phyloP scores from a whole-genome alignment of 1,284 basidiomycete genomes.

The Trichosporon ovoides region DNA sequence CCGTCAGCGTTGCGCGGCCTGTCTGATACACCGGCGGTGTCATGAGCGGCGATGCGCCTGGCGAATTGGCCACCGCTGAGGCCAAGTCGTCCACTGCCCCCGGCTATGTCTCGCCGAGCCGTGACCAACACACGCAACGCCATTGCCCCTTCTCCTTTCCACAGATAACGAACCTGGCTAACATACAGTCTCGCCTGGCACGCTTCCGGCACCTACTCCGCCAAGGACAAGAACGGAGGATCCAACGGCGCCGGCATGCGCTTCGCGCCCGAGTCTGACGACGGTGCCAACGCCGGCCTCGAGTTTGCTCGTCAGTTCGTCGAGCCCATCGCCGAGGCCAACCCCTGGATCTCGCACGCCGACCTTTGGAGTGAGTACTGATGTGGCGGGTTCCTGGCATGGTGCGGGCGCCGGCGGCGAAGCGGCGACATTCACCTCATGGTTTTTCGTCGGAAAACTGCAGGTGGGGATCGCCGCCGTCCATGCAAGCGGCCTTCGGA shows the following conservation, averaged over 20 bases:
- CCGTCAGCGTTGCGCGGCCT: too few species aligned
- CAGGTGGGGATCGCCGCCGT: not conserved
- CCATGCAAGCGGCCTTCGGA: not conserved
- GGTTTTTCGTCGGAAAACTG: not conserved
- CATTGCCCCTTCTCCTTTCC: not conserved
- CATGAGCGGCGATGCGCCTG: too few species aligned
- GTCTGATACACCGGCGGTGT: too few species aligned
- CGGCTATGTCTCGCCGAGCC: too few species aligned
- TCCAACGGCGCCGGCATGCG: slow-evolving; percentile 50
- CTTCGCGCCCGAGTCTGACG: slow-evolving; percentile 49
- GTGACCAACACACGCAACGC: too few species aligned
- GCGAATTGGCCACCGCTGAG: too few species aligned
- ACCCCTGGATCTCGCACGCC: slow-evolving; percentile 54
- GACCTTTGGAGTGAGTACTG: slow-evolving; percentile 49
- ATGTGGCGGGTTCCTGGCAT: slow-evolving; percentile 18
- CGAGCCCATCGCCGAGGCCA: slow-evolving; percentile 52
- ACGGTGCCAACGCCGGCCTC: slow-evolving; percentile 51
- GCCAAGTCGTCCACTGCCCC: too few species aligned
- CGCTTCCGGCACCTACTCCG: slow-evolving; percentile 50
- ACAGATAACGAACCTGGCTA: not conserved
- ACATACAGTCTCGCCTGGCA: slow-evolving; percentile 54
- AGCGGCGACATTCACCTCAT: not conserved
- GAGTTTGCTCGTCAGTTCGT: slow-evolving; percentile 53
- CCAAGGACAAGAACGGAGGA: slow-evolving; percentile 52
- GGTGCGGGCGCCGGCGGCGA: slow-evolving; percentile 7